Base-by-base conservation (phyloP, 345 rosid genomes). In the Nasturtium officinale region DNA sequence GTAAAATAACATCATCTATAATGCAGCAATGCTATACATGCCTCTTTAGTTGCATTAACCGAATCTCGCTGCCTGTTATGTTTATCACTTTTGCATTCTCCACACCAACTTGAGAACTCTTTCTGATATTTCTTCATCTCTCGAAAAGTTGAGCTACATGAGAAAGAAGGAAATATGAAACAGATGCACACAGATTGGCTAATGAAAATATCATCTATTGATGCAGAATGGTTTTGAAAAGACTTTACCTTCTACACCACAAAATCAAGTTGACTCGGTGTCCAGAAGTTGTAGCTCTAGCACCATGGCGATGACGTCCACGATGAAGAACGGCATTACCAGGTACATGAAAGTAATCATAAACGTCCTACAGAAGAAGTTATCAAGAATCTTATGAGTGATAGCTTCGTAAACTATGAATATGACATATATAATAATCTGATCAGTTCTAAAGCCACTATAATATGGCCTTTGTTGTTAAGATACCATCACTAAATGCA, bases 271-370 rank as follows among this genome's bases (percentile, higher is more conserved):
- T 96, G 78, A 80, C 85, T 64, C 98, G 79, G 68, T 83, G 85
- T 28, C 97, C 99, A 17, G 87, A 60, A 28, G 85, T 84, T 50
- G 98, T 92, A 70, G 99, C 98, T 80, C 92, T 86, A 55, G 94
- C 99, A 74, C 99, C 99, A 83, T 95, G 99, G 63, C 98, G 87
- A 71, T 95, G 97, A 63, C 91, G 88, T 55, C 99, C 99, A 40
- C 90, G 85, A 80, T 95, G 98, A 79, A 91, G 96, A 68, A 95
- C 78, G 46, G 97, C 99, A 17, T 61, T 82, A 16, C 99, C 98
- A 42, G 96, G 90, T 35, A 82, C 79, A 82, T 96, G 99, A 61
- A 80, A 56, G 81, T 85, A 90, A 80, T 96, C 96, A 61, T 80
- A 87, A 52, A 80, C 83, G 80, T 96, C 97, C 98, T 91, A 74